Conservation (phyloP, 1,284 basidiomycete species). For the Rhodofomes roseus region DNA sequence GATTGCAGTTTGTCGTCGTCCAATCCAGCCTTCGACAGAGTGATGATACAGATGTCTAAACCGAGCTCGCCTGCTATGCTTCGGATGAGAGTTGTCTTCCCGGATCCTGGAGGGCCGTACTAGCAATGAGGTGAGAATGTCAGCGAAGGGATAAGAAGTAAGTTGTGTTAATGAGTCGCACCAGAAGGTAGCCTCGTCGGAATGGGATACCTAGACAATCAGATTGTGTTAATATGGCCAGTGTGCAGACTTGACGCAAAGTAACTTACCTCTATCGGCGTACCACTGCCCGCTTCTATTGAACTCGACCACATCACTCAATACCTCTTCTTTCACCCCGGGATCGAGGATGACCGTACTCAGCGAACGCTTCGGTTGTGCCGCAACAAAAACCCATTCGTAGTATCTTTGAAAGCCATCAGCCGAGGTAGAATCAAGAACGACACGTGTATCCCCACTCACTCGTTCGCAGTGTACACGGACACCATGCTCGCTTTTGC, state of each 20-base stretch:
- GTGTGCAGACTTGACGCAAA: too few relatives aligned
- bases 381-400: slow-evolving; percentile 51
- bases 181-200: slow-evolving; percentile 65
- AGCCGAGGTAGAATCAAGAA: slow-evolving; percentile 3
- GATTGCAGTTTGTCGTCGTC: slow-evolving; percentile 62
- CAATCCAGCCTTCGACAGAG: slow-evolving; percentile 61
- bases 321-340: slow-evolving; percentile 56
- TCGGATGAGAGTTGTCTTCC: slow-evolving; percentile 74
- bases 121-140: too few relatives aligned
- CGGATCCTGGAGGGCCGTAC: slow-evolving; percentile 72
- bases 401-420: slow-evolving; percentile 25
- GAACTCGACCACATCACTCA: slow-evolving; percentile 68
- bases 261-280: slow-evolving; percentile 49
- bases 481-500: neutral
- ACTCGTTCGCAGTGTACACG: neutral
- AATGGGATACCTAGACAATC: slow-evolving; percentile 48
- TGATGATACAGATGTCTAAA: slow-evolving; percentile 72
- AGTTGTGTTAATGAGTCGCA: slow-evolving; percentile 27
- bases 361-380: slow-evolving; percentile 59
- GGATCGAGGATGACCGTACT: slow-evolving; percentile 65
- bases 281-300: slow-evolving; percentile 67
- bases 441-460: neutral
- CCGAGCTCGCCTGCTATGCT: slow-evolving; percentile 73
- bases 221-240: too few relatives aligned
- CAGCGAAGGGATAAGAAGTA: neutral